Percentiles rank a stretch among this genome's conserved stretches.
Evolutionary conservation across 805 yeast genomes (phyloP).

Genomic region (Blastobotrys parvus): DNA sequence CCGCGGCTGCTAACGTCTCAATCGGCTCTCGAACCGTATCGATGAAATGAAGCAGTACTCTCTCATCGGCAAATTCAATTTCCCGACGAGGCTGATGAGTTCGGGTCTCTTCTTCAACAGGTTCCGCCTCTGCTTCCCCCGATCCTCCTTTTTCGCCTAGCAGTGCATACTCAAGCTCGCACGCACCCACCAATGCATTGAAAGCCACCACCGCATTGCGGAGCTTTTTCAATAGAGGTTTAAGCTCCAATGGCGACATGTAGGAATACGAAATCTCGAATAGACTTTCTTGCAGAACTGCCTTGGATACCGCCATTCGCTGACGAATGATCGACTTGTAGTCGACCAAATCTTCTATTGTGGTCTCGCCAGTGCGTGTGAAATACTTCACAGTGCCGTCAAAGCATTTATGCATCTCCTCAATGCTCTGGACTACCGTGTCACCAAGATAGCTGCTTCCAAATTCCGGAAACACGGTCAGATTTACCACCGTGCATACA

Average conservation of each 20-base stretch:
- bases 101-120: constrained; percentile 7
- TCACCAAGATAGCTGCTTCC: constrained; percentile 43
- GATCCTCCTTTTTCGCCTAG: constrained; percentile 10
- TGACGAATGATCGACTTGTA: constrained; percentile 28
- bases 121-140: background rate
- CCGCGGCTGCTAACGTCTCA: constrained; percentile 26
- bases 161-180: constrained; percentile 37
- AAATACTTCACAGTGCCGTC: constrained; percentile 35
- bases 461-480: constrained; percentile 42
- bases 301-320: constrained; percentile 30
- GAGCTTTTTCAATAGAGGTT: constrained; percentile 29
- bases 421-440: constrained; percentile 33
- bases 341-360: constrained; percentile 25
- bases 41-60: constrained; percentile 27
- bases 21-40: constrained; percentile 28
- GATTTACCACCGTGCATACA: constrained; percentile 35
- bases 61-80: constrained; percentile 31
- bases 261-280: constrained; percentile 43
- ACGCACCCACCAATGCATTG: constrained; percentile 40
- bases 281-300: constrained; percentile 38
- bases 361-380: constrained; percentile 11
- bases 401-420: constrained; percentile 34
- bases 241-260: constrained; percentile 36
- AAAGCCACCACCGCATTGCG: constrained; percentile 28
- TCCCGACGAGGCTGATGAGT: constrained; percentile 25